Evolutionary conservation across 495 filamentous ascomycete species (phyloP).

Genomic region (Talaromyces ruber): DNA sequence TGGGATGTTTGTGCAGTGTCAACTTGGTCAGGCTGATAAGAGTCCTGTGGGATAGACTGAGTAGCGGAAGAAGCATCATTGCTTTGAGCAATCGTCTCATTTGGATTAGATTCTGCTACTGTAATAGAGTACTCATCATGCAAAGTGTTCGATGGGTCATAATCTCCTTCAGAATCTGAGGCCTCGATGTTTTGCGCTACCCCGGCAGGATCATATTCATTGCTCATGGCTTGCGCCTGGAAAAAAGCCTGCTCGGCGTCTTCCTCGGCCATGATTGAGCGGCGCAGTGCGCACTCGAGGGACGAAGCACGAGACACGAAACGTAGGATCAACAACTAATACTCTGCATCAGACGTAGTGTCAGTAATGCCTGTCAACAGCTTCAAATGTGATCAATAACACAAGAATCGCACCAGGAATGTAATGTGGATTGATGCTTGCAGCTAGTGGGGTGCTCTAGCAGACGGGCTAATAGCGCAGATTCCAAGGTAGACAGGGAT

Average conservation of each 20-base stretch:
- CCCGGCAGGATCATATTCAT: conserved; percentile 35
- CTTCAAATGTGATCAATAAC: background rate
- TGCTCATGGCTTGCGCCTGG: conserved; percentile 44
- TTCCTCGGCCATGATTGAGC: conserved; percentile 45
- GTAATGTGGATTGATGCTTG: conserved; percentile 6
- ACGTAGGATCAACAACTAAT: background rate
- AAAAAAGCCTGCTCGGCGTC: conserved; percentile 55
- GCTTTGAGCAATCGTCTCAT: conserved; percentile 15
- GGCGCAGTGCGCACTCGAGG: conserved; percentile 4
- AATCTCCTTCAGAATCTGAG: conserved; percentile 47
- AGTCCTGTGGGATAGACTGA: conserved; percentile 13
- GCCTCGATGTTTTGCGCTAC: conserved; percentile 38
- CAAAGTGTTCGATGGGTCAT: conserved; percentile 44
- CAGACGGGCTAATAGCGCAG: background rate
- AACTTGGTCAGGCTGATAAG: conserved; percentile 10
- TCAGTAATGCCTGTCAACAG: conserved; percentile 3
- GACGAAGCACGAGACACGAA: conserved; percentile 5
- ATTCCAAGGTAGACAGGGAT: conserved; percentile 1
- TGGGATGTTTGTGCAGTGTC: conserved; percentile 16
- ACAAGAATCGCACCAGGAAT: conserved; percentile 7
- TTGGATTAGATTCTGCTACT: conserved; percentile 18
- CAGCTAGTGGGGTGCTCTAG: conserved; percentile 3
- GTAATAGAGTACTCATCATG: conserved; percentile 32
- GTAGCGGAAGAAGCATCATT: conserved; percentile 12
- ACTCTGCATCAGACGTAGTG: background rate